A percentile compares a stretch with the other conserved stretches of the same genome.
phyloP scores from a whole-genome alignment of 768 basidiomycete genomes.

The Suillus variegatus region DNA sequence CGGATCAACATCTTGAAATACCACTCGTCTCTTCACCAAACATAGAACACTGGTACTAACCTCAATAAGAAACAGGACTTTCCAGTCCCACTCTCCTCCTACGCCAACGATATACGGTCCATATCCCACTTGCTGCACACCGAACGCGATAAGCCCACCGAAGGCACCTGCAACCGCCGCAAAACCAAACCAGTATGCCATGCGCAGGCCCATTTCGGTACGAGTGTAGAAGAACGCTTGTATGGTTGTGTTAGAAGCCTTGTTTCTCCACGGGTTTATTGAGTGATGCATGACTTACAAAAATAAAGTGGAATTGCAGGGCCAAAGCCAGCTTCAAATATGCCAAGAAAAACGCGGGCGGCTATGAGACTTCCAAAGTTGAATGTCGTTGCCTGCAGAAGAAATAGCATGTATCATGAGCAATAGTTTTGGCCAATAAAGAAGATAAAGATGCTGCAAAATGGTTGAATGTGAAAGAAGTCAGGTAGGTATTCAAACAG shows the following conservation, averaged over 20 bases:
- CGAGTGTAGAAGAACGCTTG: slow-evolving; percentile 82
- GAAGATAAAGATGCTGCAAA: background rate
- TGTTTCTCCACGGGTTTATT: no score
- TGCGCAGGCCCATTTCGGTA: slow-evolving; percentile 69
- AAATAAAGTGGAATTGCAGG: slow-evolving; percentile 80
- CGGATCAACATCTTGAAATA: background rate
- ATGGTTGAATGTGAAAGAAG: background rate
- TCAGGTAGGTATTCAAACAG: background rate
- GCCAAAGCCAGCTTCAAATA: slow-evolving; percentile 79
- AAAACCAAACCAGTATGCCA: slow-evolving; percentile 85
- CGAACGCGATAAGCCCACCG: slow-evolving; percentile 82
- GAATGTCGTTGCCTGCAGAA: slow-evolving; percentile 57
- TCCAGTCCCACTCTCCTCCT: slow-evolving; percentile 35
- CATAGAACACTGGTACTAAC: slow-evolving; percentile 29
- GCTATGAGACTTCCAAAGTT: slow-evolving; percentile 60
- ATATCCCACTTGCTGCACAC: slow-evolving; percentile 66
- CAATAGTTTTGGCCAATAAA: background rate
- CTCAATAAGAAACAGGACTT: slow-evolving; percentile 69
- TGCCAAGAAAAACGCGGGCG: slow-evolving; percentile 62
- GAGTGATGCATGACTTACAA: slow-evolving; percentile 45
- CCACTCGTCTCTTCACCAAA: background rate
- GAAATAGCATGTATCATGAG: background rate
- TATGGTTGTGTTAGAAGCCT: background rate
- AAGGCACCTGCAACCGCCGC: slow-evolving; percentile 85
- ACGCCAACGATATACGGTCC: slow-evolving; percentile 24